Conservation (phyloP, 129 eudicot genomes). For the Chrysanthemum lavandulifolium region DNA sequence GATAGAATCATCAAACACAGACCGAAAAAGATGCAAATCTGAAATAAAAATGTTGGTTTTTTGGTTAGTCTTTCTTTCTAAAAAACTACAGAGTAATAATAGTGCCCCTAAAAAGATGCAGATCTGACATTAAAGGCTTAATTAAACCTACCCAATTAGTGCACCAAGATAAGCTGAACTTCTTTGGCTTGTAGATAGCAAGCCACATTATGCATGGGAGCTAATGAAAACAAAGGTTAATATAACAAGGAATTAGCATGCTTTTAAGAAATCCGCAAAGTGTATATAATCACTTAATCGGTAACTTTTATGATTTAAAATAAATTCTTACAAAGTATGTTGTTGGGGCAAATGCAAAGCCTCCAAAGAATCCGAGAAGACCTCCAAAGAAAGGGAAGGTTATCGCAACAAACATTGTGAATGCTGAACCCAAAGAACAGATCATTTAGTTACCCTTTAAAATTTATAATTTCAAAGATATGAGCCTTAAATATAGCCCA, state of each 20-base stretch:
- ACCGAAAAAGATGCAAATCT: conserved; percentile 70
- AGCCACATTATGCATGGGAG: conserved; percentile 87
- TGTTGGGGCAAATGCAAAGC: conserved; percentile 69
- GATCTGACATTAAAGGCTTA: background rate
- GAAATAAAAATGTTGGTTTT: conserved; percentile 27
- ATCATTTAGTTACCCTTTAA: background rate
- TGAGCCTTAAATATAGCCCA: background rate
- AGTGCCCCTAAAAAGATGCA: too few species aligned
- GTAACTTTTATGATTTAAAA: background rate
- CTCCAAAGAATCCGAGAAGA: conserved; percentile 66
- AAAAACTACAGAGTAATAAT: background rate
- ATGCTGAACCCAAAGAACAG: conserved; percentile 34
- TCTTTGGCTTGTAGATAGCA: conserved; percentile 62
- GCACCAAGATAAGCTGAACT: conserved; percentile 62
- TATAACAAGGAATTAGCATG: conserved; percentile 8
- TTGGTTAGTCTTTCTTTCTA: background rate
- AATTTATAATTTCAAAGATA: background rate
- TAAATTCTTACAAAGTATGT: conserved; percentile 53
- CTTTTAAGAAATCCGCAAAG: background rate
- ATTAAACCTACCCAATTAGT: conserved; percentile 59
- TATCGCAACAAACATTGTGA: conserved; percentile 68
- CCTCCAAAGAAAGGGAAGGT: conserved; percentile 66
- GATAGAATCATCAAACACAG: conserved; percentile 60
- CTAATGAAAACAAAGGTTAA: conserved; percentile 26
- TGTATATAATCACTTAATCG: background rate